A percentile compares a stretch with the other conserved stretches of the same genome.
Evolutionary conservation across 2,329 filamentous ascomycete species (phyloP).

Genomic region (Thermoascus crustaceus): DNA sequence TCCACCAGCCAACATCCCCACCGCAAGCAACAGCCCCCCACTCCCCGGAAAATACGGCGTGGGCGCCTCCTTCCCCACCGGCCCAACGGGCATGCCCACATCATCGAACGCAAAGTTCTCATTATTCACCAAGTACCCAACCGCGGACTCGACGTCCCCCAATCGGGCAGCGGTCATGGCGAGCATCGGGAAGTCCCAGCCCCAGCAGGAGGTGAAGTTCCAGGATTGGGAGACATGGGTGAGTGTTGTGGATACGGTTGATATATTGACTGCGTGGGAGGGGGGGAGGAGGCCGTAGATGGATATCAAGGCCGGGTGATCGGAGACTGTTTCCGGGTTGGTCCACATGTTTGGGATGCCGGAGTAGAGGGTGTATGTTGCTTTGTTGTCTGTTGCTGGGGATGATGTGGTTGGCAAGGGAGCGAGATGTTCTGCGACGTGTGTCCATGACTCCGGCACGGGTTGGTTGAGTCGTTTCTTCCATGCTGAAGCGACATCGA

Average conservation of each 20-base stretch:
- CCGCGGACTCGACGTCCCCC: slow-evolving; percentile 35
- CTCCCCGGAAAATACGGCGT: slow-evolving; percentile 52
- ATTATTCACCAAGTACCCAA: slow-evolving; percentile 41
- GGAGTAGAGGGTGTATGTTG: slow-evolving; percentile 49
- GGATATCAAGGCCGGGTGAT: slow-evolving; percentile 41
- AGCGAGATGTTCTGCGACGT: slow-evolving; percentile 46
- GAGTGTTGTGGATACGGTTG: slow-evolving; percentile 15
- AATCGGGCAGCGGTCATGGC: slow-evolving; percentile 40
- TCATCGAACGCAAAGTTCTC: slow-evolving; percentile 48
- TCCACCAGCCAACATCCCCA: slow-evolving; percentile 51
- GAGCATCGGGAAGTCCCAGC: slow-evolving; percentile 42
- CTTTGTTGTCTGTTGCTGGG: background rate
- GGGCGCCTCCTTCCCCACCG: slow-evolving; percentile 37
- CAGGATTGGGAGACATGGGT: slow-evolving; percentile 31
- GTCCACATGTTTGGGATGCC: slow-evolving; percentile 40
- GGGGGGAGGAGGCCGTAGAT: slow-evolving; percentile 40
- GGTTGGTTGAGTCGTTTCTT: slow-evolving; percentile 40
- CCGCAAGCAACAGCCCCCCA: slow-evolving; percentile 42
- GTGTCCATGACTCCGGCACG: slow-evolving; percentile 40
- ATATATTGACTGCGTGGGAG: slow-evolving; percentile 29
- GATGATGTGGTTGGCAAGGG: slow-evolving; percentile 43
- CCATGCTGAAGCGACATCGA: slow-evolving; percentile 48
- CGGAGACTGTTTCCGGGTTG: slow-evolving; percentile 27
- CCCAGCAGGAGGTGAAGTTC: slow-evolving; percentile 36
- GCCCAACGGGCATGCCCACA: slow-evolving; percentile 47